Conservation (phyloP, 495 filamentous ascomycete genomes). For the Lophiotrema nucula region DNA sequence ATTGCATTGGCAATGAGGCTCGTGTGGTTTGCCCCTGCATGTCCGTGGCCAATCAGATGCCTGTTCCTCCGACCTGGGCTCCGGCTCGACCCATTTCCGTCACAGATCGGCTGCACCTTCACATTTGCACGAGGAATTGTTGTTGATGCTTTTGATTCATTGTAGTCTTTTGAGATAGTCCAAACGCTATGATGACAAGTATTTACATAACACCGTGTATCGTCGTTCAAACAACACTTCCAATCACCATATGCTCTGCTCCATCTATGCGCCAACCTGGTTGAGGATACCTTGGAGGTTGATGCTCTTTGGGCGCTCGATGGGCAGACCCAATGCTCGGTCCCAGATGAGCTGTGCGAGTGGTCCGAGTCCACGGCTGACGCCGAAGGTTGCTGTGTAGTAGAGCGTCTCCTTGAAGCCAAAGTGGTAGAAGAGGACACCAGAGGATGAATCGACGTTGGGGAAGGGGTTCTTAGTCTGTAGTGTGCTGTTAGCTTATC, state of each 20-base stretch:
- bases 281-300: constrained; percentile 80
- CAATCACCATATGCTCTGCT: background rate
- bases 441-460: constrained; percentile 89
- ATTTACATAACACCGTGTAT: too few relatives aligned
- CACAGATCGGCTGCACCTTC: too few relatives aligned
- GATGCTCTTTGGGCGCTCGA: constrained; percentile 97
- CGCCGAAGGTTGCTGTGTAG: constrained; percentile 96
- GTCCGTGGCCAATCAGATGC: too few relatives aligned
- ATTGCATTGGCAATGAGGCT: too few relatives aligned
- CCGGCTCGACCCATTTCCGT: too few relatives aligned
- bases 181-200: too few relatives aligned
- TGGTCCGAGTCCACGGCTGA: constrained; percentile 85
- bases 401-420: constrained; percentile 96
- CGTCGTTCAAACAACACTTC: too few relatives aligned
- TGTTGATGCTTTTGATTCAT: too few relatives aligned
- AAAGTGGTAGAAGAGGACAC: constrained; percentile 95
- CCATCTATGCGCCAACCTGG: constrained; percentile 31
- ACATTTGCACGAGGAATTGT: too few relatives aligned
- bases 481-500: background rate
- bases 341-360: constrained; percentile 96
- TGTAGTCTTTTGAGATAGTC: too few relatives aligned
- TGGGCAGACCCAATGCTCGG: constrained; percentile 88
- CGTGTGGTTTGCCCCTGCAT: too few relatives aligned
- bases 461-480: constrained; percentile 97
- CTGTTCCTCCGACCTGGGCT: too few relatives aligned